These are phyloP conservation scores for Dryas drummondii DNA, from an alignment of 306 rosid genomes.

Conservation along the genomic window DNA sequence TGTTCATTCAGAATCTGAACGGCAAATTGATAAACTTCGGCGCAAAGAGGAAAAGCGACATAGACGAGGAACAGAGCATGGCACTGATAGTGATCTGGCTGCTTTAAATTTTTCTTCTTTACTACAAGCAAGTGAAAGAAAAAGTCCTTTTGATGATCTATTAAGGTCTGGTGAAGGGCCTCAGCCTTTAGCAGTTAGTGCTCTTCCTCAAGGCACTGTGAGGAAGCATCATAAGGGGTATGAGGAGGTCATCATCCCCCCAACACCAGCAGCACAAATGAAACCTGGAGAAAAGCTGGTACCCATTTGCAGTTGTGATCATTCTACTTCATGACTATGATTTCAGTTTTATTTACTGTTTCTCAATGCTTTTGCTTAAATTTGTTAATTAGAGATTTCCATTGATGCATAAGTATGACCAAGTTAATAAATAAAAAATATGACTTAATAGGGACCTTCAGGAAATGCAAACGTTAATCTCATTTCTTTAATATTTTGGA, in stretches of 20 bases:
- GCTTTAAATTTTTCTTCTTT: slow-evolving; percentile 67
- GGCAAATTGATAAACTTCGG: slow-evolving; percentile 91
- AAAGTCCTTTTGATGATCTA: slow-evolving; percentile 63
- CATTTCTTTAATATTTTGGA: background rate
- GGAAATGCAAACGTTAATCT: background rate
- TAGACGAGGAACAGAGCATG: slow-evolving; percentile 71
- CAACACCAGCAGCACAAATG: slow-evolving; percentile 83
- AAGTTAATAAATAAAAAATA: background rate
- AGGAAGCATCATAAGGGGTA: slow-evolving; percentile 79
- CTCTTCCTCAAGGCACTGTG: slow-evolving; percentile 96
- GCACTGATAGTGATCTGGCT: slow-evolving; percentile 66
- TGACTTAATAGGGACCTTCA: slow-evolving; percentile 1
- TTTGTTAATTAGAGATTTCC: background rate
- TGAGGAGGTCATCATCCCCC: slow-evolving; percentile 87
- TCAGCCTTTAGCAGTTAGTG: slow-evolving; percentile 57
- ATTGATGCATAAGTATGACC: background rate
- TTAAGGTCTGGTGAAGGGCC: slow-evolving; percentile 66
- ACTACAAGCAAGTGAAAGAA: slow-evolving; percentile 85
- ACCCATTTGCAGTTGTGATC: slow-evolving; percentile 29
- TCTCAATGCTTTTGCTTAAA: background rate
- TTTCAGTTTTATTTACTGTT: slow-evolving; percentile 16
- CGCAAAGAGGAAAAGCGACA: slow-evolving; percentile 93
- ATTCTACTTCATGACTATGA: slow-evolving; percentile 19
- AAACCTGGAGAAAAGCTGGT: slow-evolving; percentile 98
- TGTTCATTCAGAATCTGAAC: slow-evolving; percentile 85